A percentile compares a stretch with the other conserved stretches of the same genome.
These are phyloP conservation scores for Ehretia macrophylla DNA, from an alignment of 257 asterid genomes.

Conservation along the genomic window DNA sequence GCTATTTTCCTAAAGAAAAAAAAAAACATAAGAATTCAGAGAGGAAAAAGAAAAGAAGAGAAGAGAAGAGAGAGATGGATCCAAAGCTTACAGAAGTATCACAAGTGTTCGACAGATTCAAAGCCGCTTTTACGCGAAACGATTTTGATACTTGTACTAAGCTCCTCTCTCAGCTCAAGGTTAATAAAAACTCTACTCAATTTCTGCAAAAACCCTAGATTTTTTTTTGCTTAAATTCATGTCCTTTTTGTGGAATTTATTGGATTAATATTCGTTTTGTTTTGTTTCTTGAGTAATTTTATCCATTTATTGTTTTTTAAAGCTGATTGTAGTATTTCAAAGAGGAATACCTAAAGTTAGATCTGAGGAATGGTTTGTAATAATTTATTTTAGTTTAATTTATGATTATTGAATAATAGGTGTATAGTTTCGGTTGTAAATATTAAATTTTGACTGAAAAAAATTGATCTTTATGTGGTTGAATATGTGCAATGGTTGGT, in stretches of 20 bases:
- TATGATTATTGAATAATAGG: not conserved
- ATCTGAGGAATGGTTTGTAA: not conserved
- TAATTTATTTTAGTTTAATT: too few relatives aligned
- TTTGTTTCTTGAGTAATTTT: not conserved
- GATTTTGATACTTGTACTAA: constrained; percentile 60
- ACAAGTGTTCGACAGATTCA: constrained; percentile 67
- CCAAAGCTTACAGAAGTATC: constrained; percentile 62
- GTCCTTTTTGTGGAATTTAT: too few relatives aligned
- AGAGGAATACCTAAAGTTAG: not conserved
- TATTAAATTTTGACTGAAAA: too few relatives aligned
- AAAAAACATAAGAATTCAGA: not conserved
- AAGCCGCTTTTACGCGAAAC: constrained; percentile 61
- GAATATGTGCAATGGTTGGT: not conserved
- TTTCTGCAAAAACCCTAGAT: not conserved
- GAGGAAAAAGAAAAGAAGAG: constrained; percentile 24
- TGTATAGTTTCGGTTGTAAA: not conserved
- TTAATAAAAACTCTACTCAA: constrained; percentile 1
- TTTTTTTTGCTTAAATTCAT: not conserved
- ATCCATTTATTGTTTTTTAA: not conserved
- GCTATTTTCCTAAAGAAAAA: not conserved
- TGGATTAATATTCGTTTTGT: not conserved
- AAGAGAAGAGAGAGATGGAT: constrained; percentile 43
- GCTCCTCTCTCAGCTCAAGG: constrained; percentile 83
- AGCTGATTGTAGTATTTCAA: too few relatives aligned
- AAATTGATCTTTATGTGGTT: not conserved